phyloP scores from a whole-genome alignment of 345 rosid species.

The Camelina sativa region DNA sequence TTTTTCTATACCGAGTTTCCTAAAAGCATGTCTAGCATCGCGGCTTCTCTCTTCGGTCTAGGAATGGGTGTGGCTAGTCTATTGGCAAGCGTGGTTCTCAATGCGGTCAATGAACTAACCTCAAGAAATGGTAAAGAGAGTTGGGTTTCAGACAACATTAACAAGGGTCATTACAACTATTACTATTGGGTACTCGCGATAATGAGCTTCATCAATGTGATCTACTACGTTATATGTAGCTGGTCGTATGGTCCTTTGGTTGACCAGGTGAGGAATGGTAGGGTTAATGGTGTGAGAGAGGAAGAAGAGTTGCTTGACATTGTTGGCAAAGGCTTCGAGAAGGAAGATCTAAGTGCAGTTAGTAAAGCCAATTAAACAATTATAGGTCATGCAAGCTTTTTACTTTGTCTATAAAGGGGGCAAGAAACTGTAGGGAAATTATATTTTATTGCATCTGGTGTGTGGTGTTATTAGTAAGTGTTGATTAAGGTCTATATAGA shows the following conservation, averaged over 20 bases:
- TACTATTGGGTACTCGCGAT: conserved; percentile 75
- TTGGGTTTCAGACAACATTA: conserved; percentile 77
- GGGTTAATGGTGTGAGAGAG: conserved; percentile 48
- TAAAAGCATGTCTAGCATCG: conserved; percentile 76
- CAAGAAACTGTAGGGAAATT: conserved; percentile 19
- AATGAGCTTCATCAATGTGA: conserved; percentile 60
- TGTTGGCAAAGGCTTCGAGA: conserved; percentile 41
- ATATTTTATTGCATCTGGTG: conserved; percentile 27
- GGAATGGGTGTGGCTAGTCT: conserved; percentile 71
- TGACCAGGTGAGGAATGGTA: conserved; percentile 45
- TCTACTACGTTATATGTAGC: conserved; percentile 67
- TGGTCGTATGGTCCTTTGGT: conserved; percentile 75
- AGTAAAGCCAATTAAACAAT: conserved; percentile 21
- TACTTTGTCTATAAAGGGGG: conserved; percentile 30
- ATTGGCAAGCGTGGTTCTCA: conserved; percentile 63
- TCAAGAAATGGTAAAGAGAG: conserved; percentile 55
- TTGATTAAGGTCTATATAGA: conserved; percentile 25
- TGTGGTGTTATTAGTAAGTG: conserved; percentile 26
- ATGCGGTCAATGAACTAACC: conserved; percentile 45
- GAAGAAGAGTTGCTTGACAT: conserved; percentile 47
- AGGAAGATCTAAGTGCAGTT: conserved; percentile 35
- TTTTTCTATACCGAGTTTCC: conserved; percentile 84
- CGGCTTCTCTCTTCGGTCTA: conserved; percentile 61
- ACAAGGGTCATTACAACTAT: conserved; percentile 72
- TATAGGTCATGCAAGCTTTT: conserved; percentile 25